Percentiles rank a stretch among this genome's conserved stretches.
Conservation (phyloP, 1,284 basidiomycete species). For the Apiotrichum gamsii region DNA sequence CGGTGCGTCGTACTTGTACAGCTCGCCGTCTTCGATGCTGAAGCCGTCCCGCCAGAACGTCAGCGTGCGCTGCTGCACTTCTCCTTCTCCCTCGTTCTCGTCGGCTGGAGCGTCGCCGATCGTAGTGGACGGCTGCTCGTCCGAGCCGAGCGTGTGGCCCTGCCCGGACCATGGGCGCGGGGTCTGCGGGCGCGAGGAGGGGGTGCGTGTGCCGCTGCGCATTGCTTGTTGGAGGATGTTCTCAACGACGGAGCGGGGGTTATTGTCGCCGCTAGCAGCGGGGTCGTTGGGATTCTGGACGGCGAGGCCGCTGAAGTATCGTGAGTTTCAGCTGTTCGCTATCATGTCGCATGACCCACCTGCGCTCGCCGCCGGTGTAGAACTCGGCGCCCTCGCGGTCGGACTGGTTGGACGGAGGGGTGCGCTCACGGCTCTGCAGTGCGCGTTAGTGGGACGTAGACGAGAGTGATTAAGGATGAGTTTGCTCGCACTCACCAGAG, state of each 20-base stretch:
- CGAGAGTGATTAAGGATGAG: too few species aligned
- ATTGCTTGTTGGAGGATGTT: constrained; percentile 76
- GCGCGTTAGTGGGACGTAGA: too few species aligned
- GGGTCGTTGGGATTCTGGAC: constrained; percentile 72
- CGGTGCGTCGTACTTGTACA: constrained; percentile 80
- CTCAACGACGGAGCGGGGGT: constrained; percentile 58
- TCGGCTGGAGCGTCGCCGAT: constrained; percentile 52
- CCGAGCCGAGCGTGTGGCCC: constrained; percentile 79
- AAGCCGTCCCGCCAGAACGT: constrained; percentile 96
- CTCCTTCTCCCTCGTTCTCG: constrained; percentile 32
- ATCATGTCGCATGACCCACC: background rate
- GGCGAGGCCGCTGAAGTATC: constrained; percentile 65
- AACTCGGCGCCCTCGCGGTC: constrained; percentile 49
- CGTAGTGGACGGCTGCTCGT: constrained; percentile 65
- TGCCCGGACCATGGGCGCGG: constrained; percentile 53
- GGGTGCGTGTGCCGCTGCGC: too few species aligned
- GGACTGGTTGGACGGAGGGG: constrained; percentile 19
- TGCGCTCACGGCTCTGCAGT: constrained; percentile 39
- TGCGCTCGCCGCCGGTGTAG: constrained; percentile 69
- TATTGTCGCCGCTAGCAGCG: background rate
- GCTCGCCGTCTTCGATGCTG: constrained; percentile 80
- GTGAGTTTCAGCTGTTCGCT: too few species aligned
- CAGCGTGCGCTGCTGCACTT: constrained; percentile 65
- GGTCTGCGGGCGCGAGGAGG: constrained; percentile 35
- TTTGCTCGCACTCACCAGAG: constrained; percentile 14